Base-by-base conservation (phyloP, 2,329 filamentous ascomycete species). In the Coniochaeta prunicola region DNA sequence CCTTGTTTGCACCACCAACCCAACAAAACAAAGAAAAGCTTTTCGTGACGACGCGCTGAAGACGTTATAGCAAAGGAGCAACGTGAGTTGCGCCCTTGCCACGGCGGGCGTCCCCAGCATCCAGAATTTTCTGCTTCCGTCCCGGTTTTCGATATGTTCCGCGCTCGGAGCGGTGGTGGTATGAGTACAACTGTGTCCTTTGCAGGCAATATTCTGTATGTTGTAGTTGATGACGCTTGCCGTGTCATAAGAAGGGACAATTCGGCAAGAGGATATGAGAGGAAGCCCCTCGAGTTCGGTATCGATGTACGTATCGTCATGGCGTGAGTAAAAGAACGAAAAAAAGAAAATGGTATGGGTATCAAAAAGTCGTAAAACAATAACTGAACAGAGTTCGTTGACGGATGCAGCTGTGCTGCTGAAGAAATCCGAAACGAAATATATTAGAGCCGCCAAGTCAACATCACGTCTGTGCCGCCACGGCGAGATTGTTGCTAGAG, bases 281-380 rank as follows among this genome's bases (percentile, higher is more conserved):
- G 45, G 6, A 50, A 38, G 36, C 9, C 36, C 15, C 17, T 5
- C 7, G 4, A 38, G 36, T 38, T 17, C 36, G 6, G 15, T 17
- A 17, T 30, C 10, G 12, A 50, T 26, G 45, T 50, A 40, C 10
- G 36, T 17, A 50, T 28, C 19, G 45, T 28, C 45, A 50, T 15
- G 13, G 45, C 24, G 12, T 12, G n/a, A n/a, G 40, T 21, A 38
- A 26, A 50, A 28, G 24, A 50, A 28, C 24, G 45, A 50, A 50
- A 30, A 13, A 36, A 55, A 24, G 4, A 36, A 55, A 36, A 55
- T 9, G 53, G 21, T 21, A 3, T 15, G 53, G 53, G 53, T 55
- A 55, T 55, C 53, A 55, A 55, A 55, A 55, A 55, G 53, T 33
- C 28, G 30, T 33, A 13, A 53, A 55, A 55, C n/a, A 36, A 26